Conservation (phyloP, 2,329 filamentous ascomycete genomes). For the Colletotrichum camelliae region DNA sequence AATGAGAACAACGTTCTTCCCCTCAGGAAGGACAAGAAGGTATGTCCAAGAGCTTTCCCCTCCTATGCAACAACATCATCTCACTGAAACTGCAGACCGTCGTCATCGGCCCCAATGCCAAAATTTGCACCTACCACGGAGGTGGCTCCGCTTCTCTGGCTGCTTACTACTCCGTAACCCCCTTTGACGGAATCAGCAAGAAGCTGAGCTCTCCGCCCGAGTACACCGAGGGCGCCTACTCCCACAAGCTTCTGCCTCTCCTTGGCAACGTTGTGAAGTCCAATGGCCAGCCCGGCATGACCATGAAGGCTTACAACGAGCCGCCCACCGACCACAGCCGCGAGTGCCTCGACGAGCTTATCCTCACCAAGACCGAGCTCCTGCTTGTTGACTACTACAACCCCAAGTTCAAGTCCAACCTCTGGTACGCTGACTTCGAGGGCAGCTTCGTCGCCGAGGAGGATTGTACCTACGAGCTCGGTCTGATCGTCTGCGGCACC, state of each 20-base stretch:
- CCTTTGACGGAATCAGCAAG: conserved; percentile 71
- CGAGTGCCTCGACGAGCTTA: conserved; percentile 55
- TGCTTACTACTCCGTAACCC: conserved; percentile 73
- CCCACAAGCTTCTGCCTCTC: conserved; percentile 67
- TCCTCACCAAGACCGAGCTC: conserved; percentile 53
- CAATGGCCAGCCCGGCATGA: conserved; percentile 62
- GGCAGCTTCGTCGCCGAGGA: conserved; percentile 65
- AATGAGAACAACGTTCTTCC: conserved; percentile 71
- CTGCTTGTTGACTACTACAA: conserved; percentile 57
- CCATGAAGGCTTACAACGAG: conserved; percentile 67
- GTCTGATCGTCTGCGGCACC: conserved; percentile 69
- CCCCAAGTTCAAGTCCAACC: conserved; percentile 53
- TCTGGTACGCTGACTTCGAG: conserved; percentile 68
- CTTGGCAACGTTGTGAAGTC: conserved; percentile 59
- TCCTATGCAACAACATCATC: background rate
- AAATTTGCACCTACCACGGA: conserved; percentile 62
- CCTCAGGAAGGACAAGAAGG: conserved; percentile 64
- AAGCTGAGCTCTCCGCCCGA: conserved; percentile 48
- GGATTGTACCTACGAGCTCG: conserved; percentile 67
- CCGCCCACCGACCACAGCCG: conserved; percentile 53
- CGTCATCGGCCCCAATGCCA: conserved; percentile 63
- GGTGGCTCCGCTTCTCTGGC: conserved; percentile 68
- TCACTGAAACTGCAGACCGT: conserved; percentile 44
- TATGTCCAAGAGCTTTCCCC: conserved; percentile 25
- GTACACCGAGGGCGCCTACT: conserved; percentile 68